These are phyloP conservation scores for Solanum habrochaites DNA, from an alignment of 257 asterid species.

Conservation along the genomic window DNA sequence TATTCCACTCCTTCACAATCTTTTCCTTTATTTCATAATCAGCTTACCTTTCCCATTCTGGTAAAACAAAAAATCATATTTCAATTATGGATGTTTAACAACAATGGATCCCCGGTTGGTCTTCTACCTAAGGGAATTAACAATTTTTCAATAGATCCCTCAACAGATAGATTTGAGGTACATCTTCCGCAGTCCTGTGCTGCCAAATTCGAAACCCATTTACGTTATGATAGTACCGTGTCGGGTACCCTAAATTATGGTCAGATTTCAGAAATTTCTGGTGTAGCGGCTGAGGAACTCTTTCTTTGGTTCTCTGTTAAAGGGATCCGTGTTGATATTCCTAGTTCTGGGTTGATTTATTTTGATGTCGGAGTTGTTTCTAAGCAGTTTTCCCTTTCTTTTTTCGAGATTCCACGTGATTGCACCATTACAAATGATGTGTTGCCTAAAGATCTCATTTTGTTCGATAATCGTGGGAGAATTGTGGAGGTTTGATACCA, in stretches of 20 bases:
- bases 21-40: neutral
- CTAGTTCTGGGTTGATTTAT: slow-evolving; percentile 87
- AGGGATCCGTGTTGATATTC: slow-evolving; percentile 61
- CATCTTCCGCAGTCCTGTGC: slow-evolving; percentile 50
- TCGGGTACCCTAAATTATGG: slow-evolving; percentile 45
- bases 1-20: neutral
- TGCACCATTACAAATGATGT: slow-evolving; percentile 26
- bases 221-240: slow-evolving; percentile 49
- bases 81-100: slow-evolving; percentile 38
- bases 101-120: slow-evolving; percentile 62
- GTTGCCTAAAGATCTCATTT: slow-evolving; percentile 6
- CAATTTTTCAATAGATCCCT: slow-evolving; percentile 30
- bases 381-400: slow-evolving; percentile 74
- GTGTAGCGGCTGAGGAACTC: slow-evolving; percentile 69
- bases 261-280: slow-evolving; percentile 40
- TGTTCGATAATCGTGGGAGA: slow-evolving; percentile 5
- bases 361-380: slow-evolving; percentile 73
- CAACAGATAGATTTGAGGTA: slow-evolving; percentile 46
- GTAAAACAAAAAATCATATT: neutral
- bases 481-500: slow-evolving; percentile 30
- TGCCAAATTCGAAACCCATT: slow-evolving; percentile 65
- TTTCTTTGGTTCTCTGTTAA: slow-evolving; percentile 85
- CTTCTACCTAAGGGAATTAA: slow-evolving; percentile 69
- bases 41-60: neutral
- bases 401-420: slow-evolving; percentile 72